These are phyloP conservation scores for Cornus florida DNA, from an alignment of 148 eudicot species.

Conservation along the genomic window DNA sequence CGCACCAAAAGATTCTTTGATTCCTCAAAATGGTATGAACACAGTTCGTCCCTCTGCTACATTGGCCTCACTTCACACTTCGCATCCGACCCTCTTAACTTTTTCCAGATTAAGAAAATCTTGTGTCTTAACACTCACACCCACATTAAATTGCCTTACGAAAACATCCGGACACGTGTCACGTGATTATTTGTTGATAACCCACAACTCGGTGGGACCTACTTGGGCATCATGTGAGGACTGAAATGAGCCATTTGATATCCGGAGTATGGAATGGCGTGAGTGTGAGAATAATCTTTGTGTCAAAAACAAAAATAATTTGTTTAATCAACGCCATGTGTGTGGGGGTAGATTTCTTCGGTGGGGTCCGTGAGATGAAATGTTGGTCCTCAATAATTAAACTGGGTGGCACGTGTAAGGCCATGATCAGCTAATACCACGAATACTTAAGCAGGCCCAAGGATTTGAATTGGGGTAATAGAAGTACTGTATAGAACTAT, in stretches of 20 bases:
- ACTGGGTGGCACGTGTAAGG: not conserved
- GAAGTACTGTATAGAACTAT: no score
- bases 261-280: not conserved
- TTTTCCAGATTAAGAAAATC: not conserved
- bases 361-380: not conserved
- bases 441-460: not conserved
- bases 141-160: not conserved
- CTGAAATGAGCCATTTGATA: not conserved
- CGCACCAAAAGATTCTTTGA: conserved; percentile 20
- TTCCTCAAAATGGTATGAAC: conserved; percentile 5
- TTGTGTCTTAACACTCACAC: not conserved
- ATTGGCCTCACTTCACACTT: conserved; percentile 16
- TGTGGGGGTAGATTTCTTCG: not conserved
- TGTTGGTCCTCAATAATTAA: not conserved
- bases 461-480: not conserved
- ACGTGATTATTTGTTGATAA: not conserved
- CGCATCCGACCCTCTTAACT: not conserved
- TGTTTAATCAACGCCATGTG: not conserved
- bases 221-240: not conserved
- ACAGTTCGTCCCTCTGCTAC: not conserved
- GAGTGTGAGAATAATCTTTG: not conserved
- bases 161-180: not conserved
- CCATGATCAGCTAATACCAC: not conserved
- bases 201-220: not conserved
- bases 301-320: not conserved